Evolutionary conservation across 2,329 filamentous ascomycete species (phyloP).

Genomic region (Penicillium sp.): DNA sequence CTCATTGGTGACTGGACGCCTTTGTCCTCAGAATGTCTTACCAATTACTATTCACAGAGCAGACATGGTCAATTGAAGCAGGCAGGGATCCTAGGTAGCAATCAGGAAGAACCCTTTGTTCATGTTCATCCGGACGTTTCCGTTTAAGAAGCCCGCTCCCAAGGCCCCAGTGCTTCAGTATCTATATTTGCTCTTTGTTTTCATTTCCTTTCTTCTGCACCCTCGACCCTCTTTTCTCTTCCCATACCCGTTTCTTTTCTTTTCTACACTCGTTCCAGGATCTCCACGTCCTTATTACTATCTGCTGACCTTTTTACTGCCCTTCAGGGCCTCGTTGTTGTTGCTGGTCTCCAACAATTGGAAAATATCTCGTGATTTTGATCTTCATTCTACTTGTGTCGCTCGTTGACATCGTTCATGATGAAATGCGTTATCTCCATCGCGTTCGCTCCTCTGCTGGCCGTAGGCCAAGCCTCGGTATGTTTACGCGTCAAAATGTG

Average conservation of each 20-base stretch:
- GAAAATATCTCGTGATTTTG: not conserved
- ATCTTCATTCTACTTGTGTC: slow-evolving; percentile 27
- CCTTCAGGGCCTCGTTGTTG: not conserved
- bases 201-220: slow-evolving; percentile 14
- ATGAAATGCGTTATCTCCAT: slow-evolving; percentile 29
- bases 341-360: slow-evolving; percentile 6
- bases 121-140: not conserved
- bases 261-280: slow-evolving; percentile 2
- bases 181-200: slow-evolving; percentile 1
- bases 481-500: slow-evolving; percentile 24
- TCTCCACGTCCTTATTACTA: not conserved
- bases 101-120: not conserved
- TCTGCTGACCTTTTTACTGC: not conserved
- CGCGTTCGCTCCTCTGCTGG: slow-evolving; percentile 41
- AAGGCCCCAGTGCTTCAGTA: not conserved
- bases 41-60: not conserved
- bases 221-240: slow-evolving; percentile 7
- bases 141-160: not conserved
- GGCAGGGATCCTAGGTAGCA: not conserved
- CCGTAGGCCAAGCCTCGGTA: slow-evolving; percentile 48
- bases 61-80: not conserved
- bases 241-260: not conserved
- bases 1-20: not conserved
- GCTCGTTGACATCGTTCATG: slow-evolving; percentile 28
- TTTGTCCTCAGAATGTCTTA: not conserved